Base-by-base conservation (phyloP, 2,329 filamentous ascomycete genomes). In the Aspergillus fructus region DNA sequence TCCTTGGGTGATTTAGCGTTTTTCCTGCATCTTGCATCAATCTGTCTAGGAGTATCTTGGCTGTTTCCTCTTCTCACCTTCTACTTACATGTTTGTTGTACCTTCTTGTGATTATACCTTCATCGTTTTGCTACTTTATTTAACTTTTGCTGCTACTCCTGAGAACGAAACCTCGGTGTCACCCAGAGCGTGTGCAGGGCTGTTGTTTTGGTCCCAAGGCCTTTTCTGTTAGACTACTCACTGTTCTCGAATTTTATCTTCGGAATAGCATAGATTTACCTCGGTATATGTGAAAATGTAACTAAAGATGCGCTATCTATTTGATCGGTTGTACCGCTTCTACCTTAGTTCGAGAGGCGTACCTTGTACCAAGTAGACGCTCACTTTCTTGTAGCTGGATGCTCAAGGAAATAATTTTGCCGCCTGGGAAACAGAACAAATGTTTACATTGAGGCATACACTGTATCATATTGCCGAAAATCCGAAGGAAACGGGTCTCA, bases 1-100 rank as follows among this genome's bases (percentile, higher is more conserved):
- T 59, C 48, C 34, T 50, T 55, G 54, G 48, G 54, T 50, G 55
- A 54, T 53, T 59, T 56, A 59, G 58, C 58, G 58, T 53, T 49
- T 54, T 40, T 42, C 56, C 47, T 47, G 53, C 54, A 57, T 57
- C 46, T 57, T 59, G 53, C 58, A 58, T 58, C 47, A 27, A 40
- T 45, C 40, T 54, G 39, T 39, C 34, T 54, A 46, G 55, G 55
- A 58, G 55, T 58, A 49, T 53, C 19, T 53, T 54, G 30, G 42
- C 33, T 49, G n/a, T 39, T n/a, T 41, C 11, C 7, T 49, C 37
- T 23, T 21, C 27, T 50, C 37, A n/a, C n/a, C 27, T 50, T 46
- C 30, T 49, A 15, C 43, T 41, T 39, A 15, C 24, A 15, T 37
- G 23, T 56, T 33, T 37, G 11, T 53, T 33, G 39, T 45, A 45